Evolutionary conservation across 164 flowering plant species (phyloP).

Genomic region (Akebia trifoliata): DNA sequence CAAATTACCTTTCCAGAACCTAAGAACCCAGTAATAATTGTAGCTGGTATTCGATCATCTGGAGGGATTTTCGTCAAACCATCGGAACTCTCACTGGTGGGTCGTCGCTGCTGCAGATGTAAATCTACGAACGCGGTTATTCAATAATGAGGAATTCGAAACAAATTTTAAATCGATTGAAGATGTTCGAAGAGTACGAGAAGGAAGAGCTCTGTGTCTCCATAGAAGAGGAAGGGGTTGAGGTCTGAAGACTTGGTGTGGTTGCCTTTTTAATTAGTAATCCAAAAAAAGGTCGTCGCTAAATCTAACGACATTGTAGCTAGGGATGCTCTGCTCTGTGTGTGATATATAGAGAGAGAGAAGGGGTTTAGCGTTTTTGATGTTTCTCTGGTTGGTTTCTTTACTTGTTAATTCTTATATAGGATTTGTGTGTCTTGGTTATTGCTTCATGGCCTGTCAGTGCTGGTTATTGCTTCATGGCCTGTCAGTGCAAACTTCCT

Average conservation of each 20-base stretch:
- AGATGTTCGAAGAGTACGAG: conserved; percentile 12
- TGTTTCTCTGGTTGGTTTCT: conserved; percentile 2
- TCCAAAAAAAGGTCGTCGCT: conserved; percentile 38
- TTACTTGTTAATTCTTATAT: too few species aligned
- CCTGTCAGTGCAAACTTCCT: too few species aligned
- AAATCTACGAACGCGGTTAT: conserved; percentile 22
- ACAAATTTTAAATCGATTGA: conserved; percentile 4
- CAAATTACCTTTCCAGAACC: conserved; percentile 99
- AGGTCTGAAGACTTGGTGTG: conserved; percentile 16
- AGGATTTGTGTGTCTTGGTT: too few species aligned
- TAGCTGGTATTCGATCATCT: conserved; percentile 86
- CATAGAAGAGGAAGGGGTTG: conserved; percentile 24
- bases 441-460: too few species aligned
- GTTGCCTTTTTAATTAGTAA: conserved; percentile 27
- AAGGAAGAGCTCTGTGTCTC: conserved; percentile 11
- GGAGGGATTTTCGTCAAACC: conserved; percentile 53
- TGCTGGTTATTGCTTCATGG: too few species aligned
- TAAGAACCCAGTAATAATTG: conserved; percentile 87
- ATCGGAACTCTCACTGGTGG: conserved; percentile 38
- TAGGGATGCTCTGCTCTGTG: conserved; percentile 16
- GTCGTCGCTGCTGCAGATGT: conserved; percentile 37
- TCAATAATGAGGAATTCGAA: conserved; percentile 1
- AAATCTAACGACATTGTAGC: conserved; percentile 37
- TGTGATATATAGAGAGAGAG: neutral
- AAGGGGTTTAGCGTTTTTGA: conserved; percentile 6